Evolutionary conservation across 2,329 filamentous ascomycete species (phyloP), one percentile per base, ranked within the genome.

Genomic region (Anthostomella pinea): DNA sequence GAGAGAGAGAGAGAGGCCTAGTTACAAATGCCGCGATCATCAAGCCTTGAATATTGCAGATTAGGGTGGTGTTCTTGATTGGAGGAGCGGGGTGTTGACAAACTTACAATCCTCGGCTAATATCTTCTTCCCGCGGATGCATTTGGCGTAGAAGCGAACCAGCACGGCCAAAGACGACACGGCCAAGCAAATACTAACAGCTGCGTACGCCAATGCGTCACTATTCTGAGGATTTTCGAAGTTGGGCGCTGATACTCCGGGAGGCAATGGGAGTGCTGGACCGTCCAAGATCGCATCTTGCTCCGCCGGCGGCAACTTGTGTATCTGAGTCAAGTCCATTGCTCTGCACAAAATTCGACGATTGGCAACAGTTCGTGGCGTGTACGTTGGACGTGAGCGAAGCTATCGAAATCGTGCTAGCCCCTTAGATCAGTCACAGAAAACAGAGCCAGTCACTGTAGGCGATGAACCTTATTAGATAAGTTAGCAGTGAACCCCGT

Each of bases 161-260:
- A 47, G 15, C 3, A 49, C 32, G n/a, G 45, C 46, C 8, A 46
- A 25, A 3, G 41, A 22, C 5, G 48, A 43, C 2, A 34, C 14
- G 5, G 30, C 27, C 14, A 53, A 17, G 14, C 48, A 48, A 32
- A 50, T 11, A 4, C 41, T 39, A 11, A 41, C 13, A 3, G 40
- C 44, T 3, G 30, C 38, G 15, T 36, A 30, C 6, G 39, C 21
- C 10, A 46, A 37, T 21, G 28, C 21, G 18, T 48, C 44, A 15
- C 32, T 38, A n/a, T 51, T 53, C 3, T 35, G 36, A 22, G 43
- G 44, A 30, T 45, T 35, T 3, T 47, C 46, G 30, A 51, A 51
- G 21, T 45, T 51, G 11, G 48, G 28, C n/a, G 33, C 35, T n/a
- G n/a, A n/a, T 20, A 45, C 31, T 28, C 33, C 38, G 6, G 34